Base-by-base conservation (phyloP, 768 basidiomycete species). In the Phaeotremella fagi region DNA sequence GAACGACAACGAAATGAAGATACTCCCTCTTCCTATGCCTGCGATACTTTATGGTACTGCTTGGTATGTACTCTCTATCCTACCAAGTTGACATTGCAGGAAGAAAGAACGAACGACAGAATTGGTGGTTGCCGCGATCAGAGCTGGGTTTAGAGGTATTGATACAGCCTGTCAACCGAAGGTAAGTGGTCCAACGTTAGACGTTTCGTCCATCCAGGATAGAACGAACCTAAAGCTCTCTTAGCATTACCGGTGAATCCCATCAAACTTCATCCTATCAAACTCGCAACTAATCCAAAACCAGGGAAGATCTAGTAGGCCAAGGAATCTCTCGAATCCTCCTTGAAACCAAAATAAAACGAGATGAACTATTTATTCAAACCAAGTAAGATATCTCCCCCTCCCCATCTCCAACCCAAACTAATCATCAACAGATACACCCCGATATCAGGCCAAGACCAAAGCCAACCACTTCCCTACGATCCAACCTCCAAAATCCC, bases 251-350 rank as follows among this genome's bases (percentile, higher is more conserved):
- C 58, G 60, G 63, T 71, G 12, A 37, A 57, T 52, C 18, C 7
- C 12, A 20, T 44, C 45, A n/a, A n/a, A n/a, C n/a, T n/a, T n/a
- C n/a, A n/a, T n/a, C n/a, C n/a, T n/a, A n/a, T n/a, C n/a, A n/a
- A n/a, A n/a, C n/a, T n/a, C 31, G 31, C 31, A 7, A 16, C 7
- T 7, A 33, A 16, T 7, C 31, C 31, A 7, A 7, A 7, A 33
- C 16, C 16, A 86, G 87, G 31, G 87, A 90, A 68, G 85, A 88
- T 50, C 80, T 88, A 1, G 87, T 90, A 2, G 89, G 89, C 3
- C 80, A 82, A 48, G 89, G 86, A 0, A 77, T 90, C 1, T 71
- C 78, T 27, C 76, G 77, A 24, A 75, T 88, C 23, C 57, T 79
- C 76, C 6, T 77, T 36, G 81, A 86, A 55, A 79, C 78, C 3